These are phyloP conservation scores for Colletotrichum sidae DNA, from an alignment of 2,329 filamentous ascomycete species.

Conservation along the genomic window DNA sequence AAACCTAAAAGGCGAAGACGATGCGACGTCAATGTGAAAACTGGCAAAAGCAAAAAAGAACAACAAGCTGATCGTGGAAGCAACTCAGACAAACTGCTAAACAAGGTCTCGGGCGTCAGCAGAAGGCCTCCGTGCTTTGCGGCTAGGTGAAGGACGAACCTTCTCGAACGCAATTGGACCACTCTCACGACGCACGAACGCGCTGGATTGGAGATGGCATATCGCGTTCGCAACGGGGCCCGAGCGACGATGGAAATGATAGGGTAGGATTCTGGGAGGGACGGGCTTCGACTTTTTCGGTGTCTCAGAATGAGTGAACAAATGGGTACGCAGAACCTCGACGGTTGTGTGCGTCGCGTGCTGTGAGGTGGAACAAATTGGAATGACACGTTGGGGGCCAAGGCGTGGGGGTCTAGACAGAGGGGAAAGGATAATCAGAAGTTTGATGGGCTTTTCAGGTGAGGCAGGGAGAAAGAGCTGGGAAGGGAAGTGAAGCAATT, in stretches of 20 bases:
- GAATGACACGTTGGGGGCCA: slow-evolving; percentile 26
- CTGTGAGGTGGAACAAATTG: slow-evolving; percentile 9
- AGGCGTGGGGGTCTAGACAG: slow-evolving; percentile 22
- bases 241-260: slow-evolving; percentile 10
- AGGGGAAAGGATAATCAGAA: slow-evolving; percentile 5
- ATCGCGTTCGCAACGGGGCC: slow-evolving; percentile 14
- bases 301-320: slow-evolving; percentile 23
- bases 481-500: slow-evolving; percentile 20
- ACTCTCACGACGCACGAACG: background rate
- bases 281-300: slow-evolving; percentile 19
- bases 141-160: background rate
- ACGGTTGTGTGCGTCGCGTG: background rate
- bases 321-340: slow-evolving; percentile 12
- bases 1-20: background rate
- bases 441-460: slow-evolving; percentile 27
- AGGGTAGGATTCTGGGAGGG: slow-evolving; percentile 18
- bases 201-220: background rate
- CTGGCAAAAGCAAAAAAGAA: background rate
- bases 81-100: background rate
- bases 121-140: background rate
- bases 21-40: background rate
- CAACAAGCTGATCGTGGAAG: background rate
- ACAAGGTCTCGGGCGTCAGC: background rate
- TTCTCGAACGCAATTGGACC: slow-evolving; percentile 12
- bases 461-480: background rate